These are phyloP conservation scores for Cladosporium halotolerans DNA, from an alignment of 2,329 filamentous ascomycete genomes.

Conservation along the genomic window DNA sequence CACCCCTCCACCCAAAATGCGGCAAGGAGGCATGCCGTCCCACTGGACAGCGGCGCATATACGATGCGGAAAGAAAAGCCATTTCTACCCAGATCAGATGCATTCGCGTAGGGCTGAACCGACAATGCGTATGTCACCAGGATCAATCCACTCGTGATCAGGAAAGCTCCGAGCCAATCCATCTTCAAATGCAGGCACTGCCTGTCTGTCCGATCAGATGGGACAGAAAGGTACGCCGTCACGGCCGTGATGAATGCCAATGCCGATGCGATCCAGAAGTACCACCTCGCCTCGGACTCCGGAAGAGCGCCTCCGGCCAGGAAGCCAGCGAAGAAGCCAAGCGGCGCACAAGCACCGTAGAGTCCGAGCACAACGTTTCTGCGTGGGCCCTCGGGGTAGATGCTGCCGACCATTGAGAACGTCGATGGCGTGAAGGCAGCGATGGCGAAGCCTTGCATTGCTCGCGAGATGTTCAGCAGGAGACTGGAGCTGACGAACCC, in stretches of 20 bases:
- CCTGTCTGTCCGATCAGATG: slow-evolving; percentile 27
- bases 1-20: slow-evolving; percentile 32
- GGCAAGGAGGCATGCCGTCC: slow-evolving; percentile 20
- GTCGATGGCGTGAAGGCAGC: slow-evolving; percentile 31
- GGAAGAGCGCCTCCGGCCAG: slow-evolving; percentile 28
- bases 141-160: slow-evolving; percentile 31
- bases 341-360: slow-evolving; percentile 32
- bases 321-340: slow-evolving; percentile 33
- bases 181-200: slow-evolving; percentile 28
- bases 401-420: slow-evolving; percentile 29
- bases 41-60: slow-evolving; percentile 25
- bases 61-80: slow-evolving; percentile 26
- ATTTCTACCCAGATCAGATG: slow-evolving; percentile 11
- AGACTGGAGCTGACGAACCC: slow-evolving; percentile 24
- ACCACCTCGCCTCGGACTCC: slow-evolving; percentile 24
- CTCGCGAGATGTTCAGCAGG: slow-evolving; percentile 28
- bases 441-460: slow-evolving; percentile 33
- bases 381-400: slow-evolving; percentile 28
- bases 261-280: slow-evolving; percentile 30
- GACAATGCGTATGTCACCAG: slow-evolving; percentile 30
- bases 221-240: slow-evolving; percentile 29
- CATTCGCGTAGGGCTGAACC: slow-evolving; percentile 25
- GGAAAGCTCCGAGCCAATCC: slow-evolving; percentile 31
- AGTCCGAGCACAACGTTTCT: slow-evolving; percentile 31
- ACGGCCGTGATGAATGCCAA: slow-evolving; percentile 24